Percentiles rank a stretch among this genome's conserved stretches.
Conservation (phyloP, 1,139 yeast genomes). For the Candida buenavistaensis region DNA sequence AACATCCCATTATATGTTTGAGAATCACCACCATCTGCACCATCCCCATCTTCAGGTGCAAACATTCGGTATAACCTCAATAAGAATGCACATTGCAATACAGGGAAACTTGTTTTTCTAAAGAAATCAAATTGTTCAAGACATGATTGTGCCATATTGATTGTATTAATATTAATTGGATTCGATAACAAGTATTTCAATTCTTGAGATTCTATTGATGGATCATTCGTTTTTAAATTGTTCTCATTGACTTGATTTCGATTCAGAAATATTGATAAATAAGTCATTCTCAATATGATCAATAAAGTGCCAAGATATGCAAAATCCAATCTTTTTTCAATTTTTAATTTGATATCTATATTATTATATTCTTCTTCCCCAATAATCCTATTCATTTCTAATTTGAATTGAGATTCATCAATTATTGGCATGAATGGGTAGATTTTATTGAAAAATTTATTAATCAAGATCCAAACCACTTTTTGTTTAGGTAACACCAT, state of each 20-base stretch:
- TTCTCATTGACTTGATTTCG: constrained; percentile 25
- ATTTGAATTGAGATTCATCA: constrained; percentile 30
- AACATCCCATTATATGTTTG: constrained; percentile 37
- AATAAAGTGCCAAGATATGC: constrained; percentile 34
- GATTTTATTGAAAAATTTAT: constrained; percentile 28
- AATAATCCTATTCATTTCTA: constrained; percentile 22
- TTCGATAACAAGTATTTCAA: constrained; percentile 43
- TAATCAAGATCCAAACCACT: constrained; percentile 33
- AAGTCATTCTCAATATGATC: constrained; percentile 29
- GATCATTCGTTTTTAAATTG: constrained; percentile 22
- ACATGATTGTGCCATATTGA: constrained; percentile 54
- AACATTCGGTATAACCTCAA: constrained; percentile 38
- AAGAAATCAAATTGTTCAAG: constrained; percentile 51
- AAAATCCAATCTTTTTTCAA: constrained; percentile 33
- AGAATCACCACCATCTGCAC: constrained; percentile 47
- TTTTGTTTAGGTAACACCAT: constrained; percentile 31
- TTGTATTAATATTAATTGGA: constrained; percentile 47
- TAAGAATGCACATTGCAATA: constrained; percentile 48
- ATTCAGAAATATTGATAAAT: constrained; percentile 36
- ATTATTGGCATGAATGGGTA: constrained; percentile 40
- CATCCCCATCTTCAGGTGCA: constrained; percentile 56
- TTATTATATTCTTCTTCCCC: constrained; percentile 26
- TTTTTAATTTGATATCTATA: constrained; percentile 18
- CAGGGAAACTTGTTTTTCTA: constrained; percentile 47
- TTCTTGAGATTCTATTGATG: constrained; percentile 23